phyloP scores from a whole-genome alignment of 208 protist genomes.

The Sergeia podlipaevii region DNA sequence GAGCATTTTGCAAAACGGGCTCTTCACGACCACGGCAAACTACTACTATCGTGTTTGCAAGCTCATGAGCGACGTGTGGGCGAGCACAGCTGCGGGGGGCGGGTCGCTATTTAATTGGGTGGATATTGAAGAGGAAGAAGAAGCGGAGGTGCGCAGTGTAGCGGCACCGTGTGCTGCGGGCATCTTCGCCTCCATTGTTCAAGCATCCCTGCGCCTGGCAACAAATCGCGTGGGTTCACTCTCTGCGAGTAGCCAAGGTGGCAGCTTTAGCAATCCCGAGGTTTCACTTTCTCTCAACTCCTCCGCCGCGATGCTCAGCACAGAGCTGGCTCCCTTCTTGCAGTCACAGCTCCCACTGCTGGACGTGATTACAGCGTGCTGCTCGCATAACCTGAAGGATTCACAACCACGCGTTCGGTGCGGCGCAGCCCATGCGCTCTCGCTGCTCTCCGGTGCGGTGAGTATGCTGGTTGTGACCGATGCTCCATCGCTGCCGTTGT shows the following conservation, averaged over 20 bases:
- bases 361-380: constrained; percentile 31
- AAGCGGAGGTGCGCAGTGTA: constrained; percentile 59
- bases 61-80: constrained; percentile 28
- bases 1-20: too few species aligned
- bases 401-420: constrained; percentile 45
- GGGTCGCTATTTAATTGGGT: constrained; percentile 6
- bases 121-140: constrained; percentile 48
- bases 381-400: constrained; percentile 31
- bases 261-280: too few species aligned
- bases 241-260: not conserved
- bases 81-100: not conserved
- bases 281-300: not conserved
- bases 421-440: constrained; percentile 40
- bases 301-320: not conserved
- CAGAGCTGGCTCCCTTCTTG: constrained; percentile 7
- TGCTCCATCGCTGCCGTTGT: not conserved
- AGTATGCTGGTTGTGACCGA: constrained; percentile 27
- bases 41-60: not conserved
- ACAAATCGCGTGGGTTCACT: not conserved
- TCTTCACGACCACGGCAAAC: not conserved
- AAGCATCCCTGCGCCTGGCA: constrained; percentile 29
- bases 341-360: constrained; percentile 17
- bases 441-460: constrained; percentile 44
- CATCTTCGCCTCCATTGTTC: constrained; percentile 24
- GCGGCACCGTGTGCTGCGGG: constrained; percentile 27